These are phyloP conservation scores for Vanderwaltozyma tropicalis DNA, from an alignment of 805 yeast species.

Conservation along the genomic window DNA sequence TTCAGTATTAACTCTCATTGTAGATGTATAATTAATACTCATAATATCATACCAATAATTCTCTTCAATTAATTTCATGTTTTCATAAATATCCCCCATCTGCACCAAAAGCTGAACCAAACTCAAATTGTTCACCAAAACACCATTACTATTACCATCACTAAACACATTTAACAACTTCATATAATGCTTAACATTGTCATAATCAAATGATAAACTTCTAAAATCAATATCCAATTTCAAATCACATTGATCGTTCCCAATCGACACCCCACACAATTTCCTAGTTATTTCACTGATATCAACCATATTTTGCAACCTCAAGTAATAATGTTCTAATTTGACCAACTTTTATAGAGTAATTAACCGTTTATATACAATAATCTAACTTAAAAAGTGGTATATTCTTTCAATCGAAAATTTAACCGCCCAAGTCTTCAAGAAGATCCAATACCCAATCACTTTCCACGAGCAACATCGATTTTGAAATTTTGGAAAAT, in stretches of 20 bases:
- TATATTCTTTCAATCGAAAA: too few relatives aligned
- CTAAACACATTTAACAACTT: background rate
- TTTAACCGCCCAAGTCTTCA: too few relatives aligned
- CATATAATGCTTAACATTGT: background rate
- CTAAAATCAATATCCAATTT: background rate
- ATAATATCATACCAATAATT: constrained; percentile 3
- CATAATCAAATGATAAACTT: background rate
- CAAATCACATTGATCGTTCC: background rate
- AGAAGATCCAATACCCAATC: too few relatives aligned
- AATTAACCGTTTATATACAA: too few relatives aligned
- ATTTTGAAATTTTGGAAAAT: too few relatives aligned
- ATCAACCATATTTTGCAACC: background rate
- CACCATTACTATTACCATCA: background rate
- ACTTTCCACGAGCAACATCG: too few relatives aligned
- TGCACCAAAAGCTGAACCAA: background rate
- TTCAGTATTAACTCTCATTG: constrained; percentile 5
- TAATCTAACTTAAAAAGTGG: too few relatives aligned
- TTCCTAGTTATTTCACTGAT: background rate
- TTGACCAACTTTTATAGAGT: too few relatives aligned
- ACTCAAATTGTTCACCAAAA: background rate
- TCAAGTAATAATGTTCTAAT: too few relatives aligned
- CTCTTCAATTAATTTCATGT: constrained; percentile 2
- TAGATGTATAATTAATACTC: constrained; percentile 7
- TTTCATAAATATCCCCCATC: background rate
- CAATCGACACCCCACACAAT: background rate